Base-by-base conservation (phyloP, 352 stramenopile genomes). In the Peronospora destructor region DNA sequence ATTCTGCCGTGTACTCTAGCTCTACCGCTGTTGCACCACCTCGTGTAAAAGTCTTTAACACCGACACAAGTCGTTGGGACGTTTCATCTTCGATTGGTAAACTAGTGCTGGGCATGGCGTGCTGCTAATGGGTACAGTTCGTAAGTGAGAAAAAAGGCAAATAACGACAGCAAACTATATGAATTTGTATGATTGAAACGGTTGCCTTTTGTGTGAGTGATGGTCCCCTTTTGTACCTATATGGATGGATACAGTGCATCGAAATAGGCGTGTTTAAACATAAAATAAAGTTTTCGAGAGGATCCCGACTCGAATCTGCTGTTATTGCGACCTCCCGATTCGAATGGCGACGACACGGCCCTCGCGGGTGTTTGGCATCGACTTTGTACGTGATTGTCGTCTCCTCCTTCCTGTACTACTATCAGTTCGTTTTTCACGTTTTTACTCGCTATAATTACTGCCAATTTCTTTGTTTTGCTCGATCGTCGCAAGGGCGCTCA, bases 321-420 rank as follows among this genome's bases (percentile, higher is more conserved):
- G 28, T 32, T 12, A 29, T 14, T 26, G 13, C 0, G 13, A 26
- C 23, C 2, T n/a, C 13, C 11, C 4, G 8, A 45, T 56, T 19
- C 41, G 57, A 46, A 71, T 64, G 62, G 37, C 49, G n/a, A 58
- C 49, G 23, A 61, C 57, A 42, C 50, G 59, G 30, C 17, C 51
- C 44, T 45, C 52, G 37, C 73, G 64, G 23, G 53, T 86, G n/a
- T 89, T 92, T 23, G 82, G 82, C 51, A 61, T 92, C 17, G 82
- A 92, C 56, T 83, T 92, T 35, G 82, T 92, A 64, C 54, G 76
- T 73, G 1, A 40, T 10, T 9, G 28, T 35, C 10, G 53, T 49
- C 34, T 23, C 3, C 26, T 11, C 12, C 2, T 8, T 50, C 21
- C 16, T 40, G 17, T 7, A 39, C 43, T 44, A 6, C 14, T 12